These are phyloP conservation scores for Dujonia santamariae DNA, from an alignment of 1,139 yeast genomes.

Conservation along the genomic window DNA sequence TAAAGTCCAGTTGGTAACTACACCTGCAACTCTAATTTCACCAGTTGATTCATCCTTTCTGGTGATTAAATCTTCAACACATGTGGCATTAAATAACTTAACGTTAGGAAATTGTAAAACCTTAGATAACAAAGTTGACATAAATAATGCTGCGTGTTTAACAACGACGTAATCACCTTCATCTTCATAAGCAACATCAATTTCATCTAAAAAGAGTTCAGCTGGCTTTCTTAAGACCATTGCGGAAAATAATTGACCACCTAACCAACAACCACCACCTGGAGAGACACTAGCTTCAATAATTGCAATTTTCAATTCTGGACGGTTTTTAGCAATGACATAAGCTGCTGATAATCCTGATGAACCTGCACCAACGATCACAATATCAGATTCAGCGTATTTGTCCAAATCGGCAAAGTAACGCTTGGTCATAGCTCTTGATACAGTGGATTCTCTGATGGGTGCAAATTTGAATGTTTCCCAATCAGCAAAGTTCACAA, in stretches of 20 bases:
- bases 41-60: conserved; percentile 57
- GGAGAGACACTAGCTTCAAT: conserved; percentile 74
- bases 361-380: conserved; percentile 77
- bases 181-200: conserved; percentile 68
- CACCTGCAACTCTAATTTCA: conserved; percentile 68
- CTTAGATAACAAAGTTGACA: conserved; percentile 68
- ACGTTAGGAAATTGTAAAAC: conserved; percentile 72
- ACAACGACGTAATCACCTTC: conserved; percentile 81
- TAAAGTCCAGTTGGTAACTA: conserved; percentile 80
- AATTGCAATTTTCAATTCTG: conserved; percentile 72
- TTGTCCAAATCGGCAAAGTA: conserved; percentile 73
- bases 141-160: conserved; percentile 77
- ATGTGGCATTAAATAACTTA: conserved; percentile 76
- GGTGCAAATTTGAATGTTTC: conserved; percentile 66
- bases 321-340: conserved; percentile 68
- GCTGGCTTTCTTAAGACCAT: conserved; percentile 83
- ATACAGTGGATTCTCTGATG: conserved; percentile 74
- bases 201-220: conserved; percentile 60
- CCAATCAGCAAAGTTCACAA: conserved; percentile 53
- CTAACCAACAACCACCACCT: conserved; percentile 82
- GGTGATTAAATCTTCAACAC: conserved; percentile 78
- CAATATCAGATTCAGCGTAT: conserved; percentile 72
- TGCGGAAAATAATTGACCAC: conserved; percentile 78
- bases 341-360: conserved; percentile 78
- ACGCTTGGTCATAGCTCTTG: conserved; percentile 80